A percentile compares a stretch with the other conserved stretches of the same genome.
Conservation (phyloP, 495 filamentous ascomycete genomes). For the Aspergillus olivimuriae region DNA sequence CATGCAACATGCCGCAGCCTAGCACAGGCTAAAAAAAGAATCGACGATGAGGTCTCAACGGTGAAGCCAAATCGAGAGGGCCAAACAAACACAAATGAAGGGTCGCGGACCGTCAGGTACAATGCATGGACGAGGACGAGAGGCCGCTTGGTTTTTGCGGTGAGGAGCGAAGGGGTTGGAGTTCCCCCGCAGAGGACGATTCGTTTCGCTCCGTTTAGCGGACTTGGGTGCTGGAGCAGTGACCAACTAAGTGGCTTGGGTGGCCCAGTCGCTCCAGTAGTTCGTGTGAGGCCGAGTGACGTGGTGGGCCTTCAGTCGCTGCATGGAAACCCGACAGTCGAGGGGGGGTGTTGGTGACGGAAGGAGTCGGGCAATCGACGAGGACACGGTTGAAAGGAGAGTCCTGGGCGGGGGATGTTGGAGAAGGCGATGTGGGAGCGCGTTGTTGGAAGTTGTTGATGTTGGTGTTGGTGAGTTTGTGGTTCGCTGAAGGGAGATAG, state of each 20-base stretch:
- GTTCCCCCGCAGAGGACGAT: conserved; percentile 11
- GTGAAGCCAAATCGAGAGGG: conserved; percentile 1
- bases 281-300: conserved; percentile 3
- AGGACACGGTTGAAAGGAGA: no score
- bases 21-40: conserved; percentile 1
- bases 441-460: no score
- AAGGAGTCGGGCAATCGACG: no score
- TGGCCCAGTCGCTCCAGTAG: no score
- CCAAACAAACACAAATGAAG: no score
- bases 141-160: conserved; percentile 16
- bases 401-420: no score
- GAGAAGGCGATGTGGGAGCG: no score
- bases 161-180: conserved; percentile 13
- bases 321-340: conserved; percentile 20
- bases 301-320: conserved; percentile 12
- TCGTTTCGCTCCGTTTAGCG: conserved; percentile 1
- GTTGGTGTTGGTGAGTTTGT: no score
- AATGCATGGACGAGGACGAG: conserved; percentile 12
- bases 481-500: no score
- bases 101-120: no score
- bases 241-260: background rate
- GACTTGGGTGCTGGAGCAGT: conserved; percentile 3
- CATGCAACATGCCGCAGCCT: conserved; percentile 25
- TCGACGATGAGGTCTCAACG: background rate
- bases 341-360: background rate